Conservation (phyloP, 192 early-diverging fungal species). For the Gonapodya sp. region DNA sequence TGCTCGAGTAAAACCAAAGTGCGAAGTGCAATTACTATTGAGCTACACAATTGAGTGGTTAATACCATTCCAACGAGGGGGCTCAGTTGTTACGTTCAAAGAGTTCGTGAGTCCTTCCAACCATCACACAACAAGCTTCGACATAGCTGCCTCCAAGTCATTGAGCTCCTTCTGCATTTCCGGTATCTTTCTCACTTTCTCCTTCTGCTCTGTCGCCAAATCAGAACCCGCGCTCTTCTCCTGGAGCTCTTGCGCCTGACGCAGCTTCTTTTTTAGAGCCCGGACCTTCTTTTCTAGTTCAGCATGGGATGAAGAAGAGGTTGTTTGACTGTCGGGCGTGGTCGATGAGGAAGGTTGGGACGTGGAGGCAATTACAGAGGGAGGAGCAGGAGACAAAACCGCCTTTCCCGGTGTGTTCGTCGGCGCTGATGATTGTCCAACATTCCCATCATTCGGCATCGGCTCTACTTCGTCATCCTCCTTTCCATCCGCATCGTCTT, state of each 20-base stretch:
- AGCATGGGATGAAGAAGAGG: background rate
- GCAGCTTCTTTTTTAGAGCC: constrained; percentile 56
- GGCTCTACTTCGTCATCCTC: background rate
- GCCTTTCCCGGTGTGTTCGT: background rate
- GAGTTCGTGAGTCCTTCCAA: too few relatives aligned
- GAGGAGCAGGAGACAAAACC: background rate
- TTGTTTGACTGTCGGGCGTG: background rate
- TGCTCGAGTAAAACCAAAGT: too few relatives aligned
- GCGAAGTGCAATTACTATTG: too few relatives aligned
- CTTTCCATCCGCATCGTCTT: constrained; percentile 10
- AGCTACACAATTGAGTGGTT: too few relatives aligned
- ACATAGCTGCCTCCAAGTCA: background rate
- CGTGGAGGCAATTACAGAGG: background rate
- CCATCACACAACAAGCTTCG: background rate
- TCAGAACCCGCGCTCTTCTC: constrained; percentile 31
- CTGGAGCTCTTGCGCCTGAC: constrained; percentile 54
- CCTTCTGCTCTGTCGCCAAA: constrained; percentile 45
- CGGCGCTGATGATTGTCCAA: too few relatives aligned
- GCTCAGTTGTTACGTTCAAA: too few relatives aligned
- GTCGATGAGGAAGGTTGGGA: background rate
- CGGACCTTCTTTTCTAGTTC: constrained; percentile 37
- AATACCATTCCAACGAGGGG: too few relatives aligned
- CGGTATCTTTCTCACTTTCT: constrained; percentile 46
- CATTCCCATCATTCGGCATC: background rate
- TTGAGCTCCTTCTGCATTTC: constrained; percentile 34